These are phyloP conservation scores for Trematosphaeria pertusa DNA, from an alignment of 2,329 filamentous ascomycete species.

Conservation along the genomic window DNA sequence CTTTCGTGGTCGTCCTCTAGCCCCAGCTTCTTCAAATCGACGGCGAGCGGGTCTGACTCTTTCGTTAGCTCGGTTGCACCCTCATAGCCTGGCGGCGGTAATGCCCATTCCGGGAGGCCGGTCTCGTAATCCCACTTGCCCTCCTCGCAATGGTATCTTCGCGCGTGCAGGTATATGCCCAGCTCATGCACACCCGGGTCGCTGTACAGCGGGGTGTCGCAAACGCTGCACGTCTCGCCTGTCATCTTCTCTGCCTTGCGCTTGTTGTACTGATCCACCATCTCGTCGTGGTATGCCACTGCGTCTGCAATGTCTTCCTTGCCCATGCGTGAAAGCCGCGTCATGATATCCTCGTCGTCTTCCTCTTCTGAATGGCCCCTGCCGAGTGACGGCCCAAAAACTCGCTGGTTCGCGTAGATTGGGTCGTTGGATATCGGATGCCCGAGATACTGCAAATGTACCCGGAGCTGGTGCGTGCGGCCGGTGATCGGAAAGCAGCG, in stretches of 20 bases:
- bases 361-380: slow-evolving; percentile 70
- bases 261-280: slow-evolving; percentile 89
- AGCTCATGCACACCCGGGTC: slow-evolving; percentile 91
- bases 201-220: slow-evolving; percentile 87
- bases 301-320: slow-evolving; percentile 92
- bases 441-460: slow-evolving; percentile 92
- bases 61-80: slow-evolving; percentile 72
- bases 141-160: slow-evolving; percentile 83
- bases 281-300: slow-evolving; percentile 90
- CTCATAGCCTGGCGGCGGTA: slow-evolving; percentile 75
- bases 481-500: slow-evolving; percentile 93
- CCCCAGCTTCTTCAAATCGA: slow-evolving; percentile 51
- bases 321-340: slow-evolving; percentile 84
- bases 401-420: slow-evolving; percentile 92
- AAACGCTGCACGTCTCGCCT: slow-evolving; percentile 79
- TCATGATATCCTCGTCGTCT: slow-evolving; percentile 89
- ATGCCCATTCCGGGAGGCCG: slow-evolving; percentile 82
- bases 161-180: slow-evolving; percentile 90
- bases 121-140: slow-evolving; percentile 90
- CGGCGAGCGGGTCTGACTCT: slow-evolving; percentile 55
- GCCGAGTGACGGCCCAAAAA: slow-evolving; percentile 85
- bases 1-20: slow-evolving; percentile 34
- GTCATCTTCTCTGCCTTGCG: slow-evolving; percentile 93
- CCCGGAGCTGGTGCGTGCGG: slow-evolving; percentile 91
- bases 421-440: slow-evolving; percentile 97